Evolutionary conservation across 331 rosid species (phyloP).

Genomic region (Stylosanthes scabra): DNA sequence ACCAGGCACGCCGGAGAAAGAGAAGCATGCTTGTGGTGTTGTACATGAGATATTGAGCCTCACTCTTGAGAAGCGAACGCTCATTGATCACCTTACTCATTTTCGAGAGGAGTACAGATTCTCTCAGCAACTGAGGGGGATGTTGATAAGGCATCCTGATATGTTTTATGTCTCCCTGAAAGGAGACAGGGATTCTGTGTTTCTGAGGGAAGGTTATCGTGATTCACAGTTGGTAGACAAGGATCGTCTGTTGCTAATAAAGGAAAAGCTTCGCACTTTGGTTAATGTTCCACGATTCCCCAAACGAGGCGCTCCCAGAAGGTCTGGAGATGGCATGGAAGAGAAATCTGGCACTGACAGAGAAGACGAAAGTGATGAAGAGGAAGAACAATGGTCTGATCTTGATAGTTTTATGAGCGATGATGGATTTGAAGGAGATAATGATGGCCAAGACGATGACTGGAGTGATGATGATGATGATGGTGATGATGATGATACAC

Average conservation of each 20-base stretch:
- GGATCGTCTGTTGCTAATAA: conserved; percentile 73
- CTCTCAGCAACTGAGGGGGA: conserved; percentile 89
- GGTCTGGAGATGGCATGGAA: conserved; percentile 43
- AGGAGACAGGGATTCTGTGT: conserved; percentile 88
- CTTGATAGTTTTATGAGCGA: conserved; percentile 57
- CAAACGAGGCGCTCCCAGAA: conserved; percentile 49
- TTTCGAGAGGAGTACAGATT: conserved; percentile 91
- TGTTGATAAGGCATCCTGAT: conserved; percentile 92
- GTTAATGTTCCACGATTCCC: conserved; percentile 69
- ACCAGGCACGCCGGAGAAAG: conserved; percentile 68
- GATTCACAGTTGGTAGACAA: conserved; percentile 77
- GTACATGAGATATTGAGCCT: conserved; percentile 91
- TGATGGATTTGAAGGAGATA: conserved; percentile 39
- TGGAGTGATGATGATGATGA: conserved; percentile 85
- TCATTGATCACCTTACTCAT: conserved; percentile 88
- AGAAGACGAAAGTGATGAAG: conserved; percentile 53
- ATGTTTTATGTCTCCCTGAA: conserved; percentile 87
- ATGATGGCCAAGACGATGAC: conserved; percentile 60
- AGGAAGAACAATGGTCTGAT: conserved; percentile 67
- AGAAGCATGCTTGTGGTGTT: conserved; percentile 88
- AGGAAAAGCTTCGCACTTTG: conserved; percentile 80
- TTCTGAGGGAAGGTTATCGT: conserved; percentile 86
- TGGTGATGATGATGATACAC: conserved; percentile 73
- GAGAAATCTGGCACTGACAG: conserved; percentile 37
- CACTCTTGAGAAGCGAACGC: conserved; percentile 81